Base-by-base conservation (phyloP, 2,329 filamentous ascomycete species). In the Xylaria sp. region DNA sequence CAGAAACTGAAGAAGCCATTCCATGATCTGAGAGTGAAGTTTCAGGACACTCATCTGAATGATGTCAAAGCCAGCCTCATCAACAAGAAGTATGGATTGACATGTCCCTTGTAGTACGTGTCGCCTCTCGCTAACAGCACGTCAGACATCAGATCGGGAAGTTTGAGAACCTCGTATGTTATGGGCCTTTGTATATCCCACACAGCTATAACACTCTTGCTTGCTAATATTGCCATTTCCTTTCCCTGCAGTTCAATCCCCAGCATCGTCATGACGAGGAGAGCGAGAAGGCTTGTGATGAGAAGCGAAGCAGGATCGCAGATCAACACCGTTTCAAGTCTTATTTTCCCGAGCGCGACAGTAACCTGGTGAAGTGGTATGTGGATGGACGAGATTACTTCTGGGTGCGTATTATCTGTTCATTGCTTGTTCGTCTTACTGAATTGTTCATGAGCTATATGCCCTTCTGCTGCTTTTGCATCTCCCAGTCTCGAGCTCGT, bases 321-420 rank as follows among this genome's bases (percentile, higher is more conserved):
- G 83, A 93, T 59, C 81, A 83, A 11, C 87, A 97, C 71, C 87
- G 93, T 48, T 97, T 92, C 77, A 74, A 89, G n/a, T 96, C 91
- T 3, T 99, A 90, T 75, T 95, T 95, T 44, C 93, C 93, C 0
- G 88, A 93, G 72, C 86, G 88, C 49, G 86, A 93, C 9, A 89
- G 87, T 34, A 97, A 97, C 73, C 80, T 89, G 59, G 81, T 94
- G 72, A 97, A 97, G 78, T 99, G 93, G 92, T 97, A 97, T 75
- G 91, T 97, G 9, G 94, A 97, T 72, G 94, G 92, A 2, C 82
- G 92, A 62, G 90, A 97, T 76, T 99, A 99, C 75, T 95, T 94
- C 73, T 96, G 92, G 87, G 85, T 77, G 65, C 18, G 63, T 64
- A 52, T 49, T 42, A 8, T 3, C 37, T 39, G 6, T 39, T 11